phyloP scores from a whole-genome alignment of 2,329 filamentous ascomycete species.

The Chaetomiaceae sp. region DNA sequence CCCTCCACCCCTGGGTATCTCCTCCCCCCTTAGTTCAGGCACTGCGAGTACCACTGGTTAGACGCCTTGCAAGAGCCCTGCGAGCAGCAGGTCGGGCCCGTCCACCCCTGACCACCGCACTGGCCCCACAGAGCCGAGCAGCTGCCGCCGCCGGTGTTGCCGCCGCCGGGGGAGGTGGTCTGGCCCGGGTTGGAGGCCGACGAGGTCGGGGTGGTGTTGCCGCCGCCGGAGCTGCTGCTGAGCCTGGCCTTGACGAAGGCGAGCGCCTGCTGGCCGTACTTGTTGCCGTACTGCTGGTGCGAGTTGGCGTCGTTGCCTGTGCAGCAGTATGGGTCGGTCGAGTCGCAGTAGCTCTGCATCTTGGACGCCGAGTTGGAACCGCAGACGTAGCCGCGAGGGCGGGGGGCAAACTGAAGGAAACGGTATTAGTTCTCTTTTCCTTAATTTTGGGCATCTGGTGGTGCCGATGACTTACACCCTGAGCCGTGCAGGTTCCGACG shows the following conservation, averaged over 20 bases:
- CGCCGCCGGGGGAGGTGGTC: conserved; percentile 3
- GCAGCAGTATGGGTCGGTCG: conserved; percentile 58
- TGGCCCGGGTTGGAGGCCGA: conserved; percentile 4
- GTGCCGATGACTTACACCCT: conserved; percentile 48
- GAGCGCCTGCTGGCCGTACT: conserved; percentile 52
- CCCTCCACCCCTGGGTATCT: too few species aligned
- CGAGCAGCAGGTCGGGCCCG: conserved; percentile 31
- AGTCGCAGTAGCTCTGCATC: conserved; percentile 58
- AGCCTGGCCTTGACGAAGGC: conserved; percentile 46
- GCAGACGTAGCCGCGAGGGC: conserved; percentile 50
- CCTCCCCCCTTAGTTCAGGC: conserved; percentile 20
- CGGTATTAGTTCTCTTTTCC: too few species aligned
- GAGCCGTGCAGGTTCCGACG: conserved; percentile 54
- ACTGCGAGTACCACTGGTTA: conserved; percentile 36
- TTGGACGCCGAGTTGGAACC: conserved; percentile 41
- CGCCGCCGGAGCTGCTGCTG: conserved; percentile 3
- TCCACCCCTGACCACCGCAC: conserved; percentile 33
- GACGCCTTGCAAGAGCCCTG: conserved; percentile 29
- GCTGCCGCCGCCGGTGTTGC: conserved; percentile 9
- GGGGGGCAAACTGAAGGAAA: conserved; percentile 46
- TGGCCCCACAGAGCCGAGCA: conserved; percentile 30
- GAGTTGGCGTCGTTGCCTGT: conserved; percentile 49
- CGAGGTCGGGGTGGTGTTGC: conserved; percentile 4
- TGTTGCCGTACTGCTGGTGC: conserved; percentile 53
- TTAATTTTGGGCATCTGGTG: too few species aligned